Evolutionary conservation across 768 basidiomycete genomes (phyloP), one percentile per base, ranked within the genome.

Genomic region (Hygrocybe punicea): DNA sequence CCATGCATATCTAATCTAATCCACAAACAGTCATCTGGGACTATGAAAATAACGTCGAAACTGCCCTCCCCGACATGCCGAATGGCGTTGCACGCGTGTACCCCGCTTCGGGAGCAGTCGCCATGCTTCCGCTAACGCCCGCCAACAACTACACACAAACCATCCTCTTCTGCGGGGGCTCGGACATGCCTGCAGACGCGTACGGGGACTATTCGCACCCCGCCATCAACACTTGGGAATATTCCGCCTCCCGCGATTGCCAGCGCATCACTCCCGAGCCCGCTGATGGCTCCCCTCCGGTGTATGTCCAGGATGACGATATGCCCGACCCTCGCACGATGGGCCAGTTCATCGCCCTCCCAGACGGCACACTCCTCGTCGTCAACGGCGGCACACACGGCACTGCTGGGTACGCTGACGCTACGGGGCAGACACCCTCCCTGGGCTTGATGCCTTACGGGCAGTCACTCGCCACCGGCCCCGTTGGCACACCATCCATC

Each of bases 41-140:
- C 57, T 76, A 81, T 40, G 63, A 71, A 4, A 71, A 67, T 21
- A 89, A 89, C 65, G 53, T 68, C 3, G 87, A 91, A 67, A 84
- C 78, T 0, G 73, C 75, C 2, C 78, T 91, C 8, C 90, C 90
- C 4, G 72, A 81, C 61, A 91, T 91, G 89, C 90, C 89, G 0
- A 76, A 77, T 29, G 73, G 78, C 35, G 84, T 95, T 44, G 84
- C 82, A 23, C 87, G 93, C 24, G 89, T 92, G 2, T 95, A 95
- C 66, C 93, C 93, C 10, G 95, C 89, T 0, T 93, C 93, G 6
- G 93, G 91, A 29, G 95, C 88, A 0, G 81, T 81, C 3, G 89
- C 89, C 37, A 92, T 98, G 89, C 80, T 98, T 0, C 95, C 96
- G 6, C 79, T 98, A n/a, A 95, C 91, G 1, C 88, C 90, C 3